Evolutionary conservation across 129 eudicot genomes (phyloP), one percentile per base, ranked within the genome.

Genomic region (Helianthus tuberosus): DNA sequence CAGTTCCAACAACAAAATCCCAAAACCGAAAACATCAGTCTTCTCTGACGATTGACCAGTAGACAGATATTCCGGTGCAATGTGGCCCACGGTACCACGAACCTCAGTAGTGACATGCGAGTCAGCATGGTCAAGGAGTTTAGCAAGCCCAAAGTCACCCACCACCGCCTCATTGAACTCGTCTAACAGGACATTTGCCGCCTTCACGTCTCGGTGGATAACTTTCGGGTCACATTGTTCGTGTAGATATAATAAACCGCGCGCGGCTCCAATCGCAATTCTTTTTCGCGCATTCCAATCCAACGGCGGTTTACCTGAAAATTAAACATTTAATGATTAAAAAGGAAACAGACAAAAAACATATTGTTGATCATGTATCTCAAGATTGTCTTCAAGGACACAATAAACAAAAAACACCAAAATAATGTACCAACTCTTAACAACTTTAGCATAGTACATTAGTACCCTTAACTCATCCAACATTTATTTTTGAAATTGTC

Each of bases 111-210:
- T 89, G 51, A 92, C 97, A 80, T 93, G 98, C 35, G 98, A 89
- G 71, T 93, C 92, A 8, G 80, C 82, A 69, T 93, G 98, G 71
- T 93, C 98, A 50, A 93, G 98, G 44, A 93, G 89, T 74, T 93
- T 90, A 11, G 96, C 98, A 11, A 93, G 96, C 76, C 98, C 98
- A 86, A 93, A 93, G 74, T 93, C 98, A 60, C 98, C 98, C 53
- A 90, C 96, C 3, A 89, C 83, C 5, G 96, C 98, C 68, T 90
- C 98, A 48, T 68, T 82, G 74, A 63, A 84, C 68, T 89, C 98
- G 5, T 88, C 98, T 25, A 93, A 72, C 5, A 93, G 84, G 20
- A 93, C 85, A 72, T 93, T 93, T 11, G 96, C 98, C 6, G 98
- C 97, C 77, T 93, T 93, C 17, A 93, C 98, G 55, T 93, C 98